Evolutionary conservation across 257 asterid species (phyloP).

Genomic region (Ilex asprella): DNA sequence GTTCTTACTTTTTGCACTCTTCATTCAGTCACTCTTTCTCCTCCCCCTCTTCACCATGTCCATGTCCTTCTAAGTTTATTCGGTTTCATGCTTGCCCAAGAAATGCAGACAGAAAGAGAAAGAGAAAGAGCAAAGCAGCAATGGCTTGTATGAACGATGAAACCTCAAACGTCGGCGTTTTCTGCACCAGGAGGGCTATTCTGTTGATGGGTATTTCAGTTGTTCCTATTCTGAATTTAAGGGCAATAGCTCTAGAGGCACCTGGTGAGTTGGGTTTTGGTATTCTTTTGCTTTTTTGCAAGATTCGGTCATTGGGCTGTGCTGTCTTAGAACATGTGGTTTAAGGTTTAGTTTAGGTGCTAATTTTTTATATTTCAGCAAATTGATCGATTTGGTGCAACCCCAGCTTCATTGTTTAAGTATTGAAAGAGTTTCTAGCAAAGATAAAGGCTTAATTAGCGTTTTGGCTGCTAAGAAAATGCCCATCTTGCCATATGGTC

Average conservation of each 20-base stretch:
- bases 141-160: slow-evolving; percentile 32
- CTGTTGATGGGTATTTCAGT: slow-evolving; percentile 56
- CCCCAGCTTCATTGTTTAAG: no score
- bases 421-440: no score
- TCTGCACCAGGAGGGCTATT: slow-evolving; percentile 40
- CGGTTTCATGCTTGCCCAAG: slow-evolving; percentile 20
- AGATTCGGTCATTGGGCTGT: neutral
- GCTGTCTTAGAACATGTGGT: no score
- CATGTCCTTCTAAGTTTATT: slow-evolving; percentile 24
- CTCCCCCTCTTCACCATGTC: slow-evolving; percentile 22
- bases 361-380: no score
- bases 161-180: slow-evolving; percentile 21
- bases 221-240: slow-evolving; percentile 38
- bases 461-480: no score
- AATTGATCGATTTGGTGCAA: no score
- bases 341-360: no score
- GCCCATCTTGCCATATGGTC: no score
- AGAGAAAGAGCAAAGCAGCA: slow-evolving; percentile 19
- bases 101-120: slow-evolving; percentile 19
- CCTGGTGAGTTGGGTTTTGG: slow-evolving; percentile 30
- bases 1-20: slow-evolving; percentile 32
- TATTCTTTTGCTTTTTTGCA: slow-evolving; percentile 5
- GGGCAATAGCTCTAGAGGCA: slow-evolving; percentile 31
- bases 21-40: slow-evolving; percentile 30
- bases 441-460: no score